phyloP scores from a whole-genome alignment of 2,329 filamentous ascomycete species.

The Ophiostoma ulmi region DNA sequence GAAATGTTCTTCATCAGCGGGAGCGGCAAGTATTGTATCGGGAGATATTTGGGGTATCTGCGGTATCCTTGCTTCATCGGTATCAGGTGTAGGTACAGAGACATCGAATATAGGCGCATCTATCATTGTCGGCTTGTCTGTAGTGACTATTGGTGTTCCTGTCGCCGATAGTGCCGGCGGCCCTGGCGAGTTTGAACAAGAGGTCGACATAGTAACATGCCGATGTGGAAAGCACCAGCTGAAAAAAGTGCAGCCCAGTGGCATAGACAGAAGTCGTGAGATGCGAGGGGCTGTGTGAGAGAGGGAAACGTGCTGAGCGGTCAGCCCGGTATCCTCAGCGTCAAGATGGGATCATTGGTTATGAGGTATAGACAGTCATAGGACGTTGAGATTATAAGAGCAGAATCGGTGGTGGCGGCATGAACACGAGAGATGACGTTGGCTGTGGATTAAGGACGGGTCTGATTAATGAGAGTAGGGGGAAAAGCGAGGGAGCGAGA shows the following conservation, averaged over 20 bases:
- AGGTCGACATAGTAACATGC: conserved; percentile 23
- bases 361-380: not conserved
- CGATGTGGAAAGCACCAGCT: conserved; percentile 22
- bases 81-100: not conserved
- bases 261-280: not conserved
- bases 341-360: conserved; percentile 13
- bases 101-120: not conserved
- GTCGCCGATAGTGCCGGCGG: not conserved
- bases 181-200: not conserved
- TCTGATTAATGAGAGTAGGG: not conserved
- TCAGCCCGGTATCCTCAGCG: conserved; percentile 11
- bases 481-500: conserved; percentile 4
- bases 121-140: not conserved
- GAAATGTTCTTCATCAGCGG: not conserved
- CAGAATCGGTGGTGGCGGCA: not conserved
- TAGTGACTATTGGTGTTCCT: not conserved
- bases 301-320: conserved; percentile 13
- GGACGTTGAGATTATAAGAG: not conserved
- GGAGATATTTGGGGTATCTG: not conserved
- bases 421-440: conserved; percentile 16
- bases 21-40: not conserved
- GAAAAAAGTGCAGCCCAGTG: conserved; percentile 15
- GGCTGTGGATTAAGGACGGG: not conserved
- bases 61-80: not conserved
- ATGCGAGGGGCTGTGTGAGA: not conserved